Percentiles rank a stretch among this genome's conserved stretches.
phyloP scores from a whole-genome alignment of 495 filamentous ascomycete species.

The Aspergillus egyptiacus region DNA sequence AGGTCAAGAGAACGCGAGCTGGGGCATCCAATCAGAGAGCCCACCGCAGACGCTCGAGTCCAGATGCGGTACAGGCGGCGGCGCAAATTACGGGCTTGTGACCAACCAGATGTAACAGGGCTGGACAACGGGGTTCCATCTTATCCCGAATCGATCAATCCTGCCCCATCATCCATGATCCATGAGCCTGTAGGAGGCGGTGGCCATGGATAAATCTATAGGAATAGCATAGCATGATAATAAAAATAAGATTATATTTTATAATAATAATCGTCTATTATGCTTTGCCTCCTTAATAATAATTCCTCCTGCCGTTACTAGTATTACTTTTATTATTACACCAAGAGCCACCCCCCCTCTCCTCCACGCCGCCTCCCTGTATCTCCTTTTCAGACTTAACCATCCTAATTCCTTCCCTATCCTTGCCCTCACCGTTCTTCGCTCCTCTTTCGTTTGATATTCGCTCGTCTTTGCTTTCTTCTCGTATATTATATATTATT shows the following conservation, averaged over 20 bases:
- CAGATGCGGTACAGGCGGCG: neutral
- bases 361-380: neutral
- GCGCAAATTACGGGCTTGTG: neutral
- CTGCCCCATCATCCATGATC: too few relatives aligned
- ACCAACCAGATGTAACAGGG: neutral
- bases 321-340: constrained; percentile 1
- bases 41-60: neutral
- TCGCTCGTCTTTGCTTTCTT: constrained; percentile 5
- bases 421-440: too few relatives aligned
- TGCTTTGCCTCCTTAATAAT: too few relatives aligned
- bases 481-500: constrained; percentile 4
- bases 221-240: too few relatives aligned
- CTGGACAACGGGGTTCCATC: too few relatives aligned
- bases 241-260: neutral
- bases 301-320: constrained; percentile 8
- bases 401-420: too few relatives aligned
- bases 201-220: neutral
- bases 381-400: too few relatives aligned
- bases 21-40: neutral
- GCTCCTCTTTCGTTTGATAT: too few relatives aligned
- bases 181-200: neutral
- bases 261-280: constrained; percentile 7
- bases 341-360: neutral
- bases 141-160: too few relatives aligned
- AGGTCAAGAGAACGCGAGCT: neutral